Evolutionary conservation across 768 basidiomycete species (phyloP).

Genomic region (Kwoniella sp.): DNA sequence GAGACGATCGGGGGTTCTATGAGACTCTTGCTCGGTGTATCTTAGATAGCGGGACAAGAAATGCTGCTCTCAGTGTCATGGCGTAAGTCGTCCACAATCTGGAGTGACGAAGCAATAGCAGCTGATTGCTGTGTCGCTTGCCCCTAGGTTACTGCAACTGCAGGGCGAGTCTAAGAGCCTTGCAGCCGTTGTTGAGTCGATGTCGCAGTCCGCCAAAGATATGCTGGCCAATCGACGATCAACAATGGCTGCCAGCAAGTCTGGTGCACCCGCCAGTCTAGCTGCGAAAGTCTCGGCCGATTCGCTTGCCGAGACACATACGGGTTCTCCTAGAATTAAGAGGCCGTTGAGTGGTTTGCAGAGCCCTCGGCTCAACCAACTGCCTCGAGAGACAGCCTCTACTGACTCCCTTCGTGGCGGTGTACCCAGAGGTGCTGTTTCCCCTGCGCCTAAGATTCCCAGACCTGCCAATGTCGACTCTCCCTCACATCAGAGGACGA

Average conservation of each 20-base stretch:
- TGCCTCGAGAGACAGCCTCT: constrained; percentile 1
- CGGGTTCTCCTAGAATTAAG: constrained; percentile 21
- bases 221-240: constrained; percentile 49
- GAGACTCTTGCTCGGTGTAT: constrained; percentile 43
- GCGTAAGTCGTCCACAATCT: constrained; percentile 68
- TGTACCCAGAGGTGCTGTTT: constrained; percentile 16
- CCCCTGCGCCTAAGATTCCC: constrained; percentile 26
- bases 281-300: constrained; percentile 29
- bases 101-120: too few relatives aligned
- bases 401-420: not conserved
- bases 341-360: not conserved
- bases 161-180: constrained; percentile 44
- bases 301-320: constrained; percentile 20
- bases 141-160: constrained; percentile 41
- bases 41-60: constrained; percentile 84
- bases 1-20: constrained; percentile 43
- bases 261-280: constrained; percentile 13
- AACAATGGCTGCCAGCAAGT: constrained; percentile 41
- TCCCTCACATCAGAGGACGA: constrained; percentile 12
- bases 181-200: constrained; percentile 35
- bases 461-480: constrained; percentile 24
- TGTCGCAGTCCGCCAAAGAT: constrained; percentile 45
- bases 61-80: constrained; percentile 77
- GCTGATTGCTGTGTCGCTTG: too few relatives aligned
- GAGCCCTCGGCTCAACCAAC: constrained; percentile 17